A percentile compares a stretch with the other conserved stretches of the same genome.
phyloP scores from a whole-genome alignment of 208 protist species.

The Vickermania spadyakhi region DNA sequence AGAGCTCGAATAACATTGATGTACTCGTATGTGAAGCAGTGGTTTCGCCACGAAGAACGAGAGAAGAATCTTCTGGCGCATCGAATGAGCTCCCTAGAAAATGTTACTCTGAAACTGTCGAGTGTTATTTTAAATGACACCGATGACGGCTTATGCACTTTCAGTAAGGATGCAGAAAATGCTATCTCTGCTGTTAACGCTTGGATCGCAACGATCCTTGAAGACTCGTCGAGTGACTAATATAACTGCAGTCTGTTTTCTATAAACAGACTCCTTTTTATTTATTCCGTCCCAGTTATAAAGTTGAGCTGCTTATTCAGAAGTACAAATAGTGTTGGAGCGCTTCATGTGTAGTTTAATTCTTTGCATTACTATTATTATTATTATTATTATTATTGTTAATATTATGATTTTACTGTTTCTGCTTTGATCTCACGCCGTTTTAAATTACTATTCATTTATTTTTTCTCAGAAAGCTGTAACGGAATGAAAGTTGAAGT shows the following conservation, averaged over 20 bases:
- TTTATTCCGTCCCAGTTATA: too few species aligned
- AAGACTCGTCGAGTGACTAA: not conserved
- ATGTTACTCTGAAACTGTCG: not conserved
- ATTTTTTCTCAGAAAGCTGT: too few species aligned
- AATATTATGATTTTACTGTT: too few species aligned
- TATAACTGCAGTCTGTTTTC: too few species aligned
- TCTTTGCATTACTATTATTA: conserved; percentile 20
- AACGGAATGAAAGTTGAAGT: conserved; percentile 2
- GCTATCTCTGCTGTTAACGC: not conserved
- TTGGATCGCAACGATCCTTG: not conserved
- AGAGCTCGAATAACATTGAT: not conserved
- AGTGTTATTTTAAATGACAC: not conserved
- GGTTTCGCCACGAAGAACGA: not conserved
- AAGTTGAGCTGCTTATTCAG: too few species aligned
- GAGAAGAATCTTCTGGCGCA: not conserved
- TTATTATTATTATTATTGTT: conserved; percentile 12
- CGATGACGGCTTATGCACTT: not conserved
- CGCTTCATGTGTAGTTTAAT: too few species aligned
- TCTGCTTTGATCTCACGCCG: too few species aligned
- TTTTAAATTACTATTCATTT: too few species aligned
- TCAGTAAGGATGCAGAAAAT: not conserved
- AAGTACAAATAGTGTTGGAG: too few species aligned
- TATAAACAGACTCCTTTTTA: too few species aligned
- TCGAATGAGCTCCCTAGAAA: not conserved
- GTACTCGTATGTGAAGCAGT: not conserved